Conservation (phyloP, 2,329 filamentous ascomycete genomes). For the Metarhizium brunneum region DNA sequence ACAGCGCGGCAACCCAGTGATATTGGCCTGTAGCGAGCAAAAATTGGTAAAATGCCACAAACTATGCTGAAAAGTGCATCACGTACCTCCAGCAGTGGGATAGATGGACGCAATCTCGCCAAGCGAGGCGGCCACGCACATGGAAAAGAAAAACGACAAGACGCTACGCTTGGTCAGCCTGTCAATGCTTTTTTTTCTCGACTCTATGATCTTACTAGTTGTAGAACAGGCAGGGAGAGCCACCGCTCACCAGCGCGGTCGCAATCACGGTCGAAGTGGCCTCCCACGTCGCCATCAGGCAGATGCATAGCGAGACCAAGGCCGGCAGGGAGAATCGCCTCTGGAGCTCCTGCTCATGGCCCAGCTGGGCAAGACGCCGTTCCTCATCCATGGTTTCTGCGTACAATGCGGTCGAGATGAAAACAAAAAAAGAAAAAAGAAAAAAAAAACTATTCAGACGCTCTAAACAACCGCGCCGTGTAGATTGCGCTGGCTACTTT, state of each 20-base stretch:
- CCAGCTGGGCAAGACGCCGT: slow-evolving; percentile 17
- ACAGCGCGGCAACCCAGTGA: slow-evolving; percentile 33
- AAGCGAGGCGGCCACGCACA: slow-evolving; percentile 29
- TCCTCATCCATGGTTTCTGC: slow-evolving; percentile 8
- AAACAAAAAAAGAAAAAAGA: too few species aligned
- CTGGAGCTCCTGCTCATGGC: slow-evolving; percentile 20
- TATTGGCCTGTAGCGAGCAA: slow-evolving; percentile 27
- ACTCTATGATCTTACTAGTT: slow-evolving; percentile 23
- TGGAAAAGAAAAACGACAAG: slow-evolving; percentile 29
- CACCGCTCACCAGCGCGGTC: slow-evolving; percentile 32
- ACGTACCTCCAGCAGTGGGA: slow-evolving; percentile 21
- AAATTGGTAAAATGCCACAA: not conserved
- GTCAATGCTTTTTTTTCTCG: not conserved
- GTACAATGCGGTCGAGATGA: not conserved
- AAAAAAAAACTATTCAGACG: too few species aligned
- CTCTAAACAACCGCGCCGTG: too few species aligned
- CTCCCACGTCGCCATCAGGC: slow-evolving; percentile 43
- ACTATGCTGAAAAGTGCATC: not conserved
- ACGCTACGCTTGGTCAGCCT: slow-evolving; percentile 20
- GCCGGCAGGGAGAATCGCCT: slow-evolving; percentile 31
- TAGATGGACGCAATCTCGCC: slow-evolving; percentile 30
- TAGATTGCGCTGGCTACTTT: not conserved
- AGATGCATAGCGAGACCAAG: slow-evolving; percentile 32
- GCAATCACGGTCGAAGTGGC: slow-evolving; percentile 36
- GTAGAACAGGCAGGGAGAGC: slow-evolving; percentile 36